Percentiles rank a stretch among this genome's conserved stretches.
Evolutionary conservation across 1,284 basidiomycete species (phyloP).

Genomic region (Sanguinoderma infundibulare): DNA sequence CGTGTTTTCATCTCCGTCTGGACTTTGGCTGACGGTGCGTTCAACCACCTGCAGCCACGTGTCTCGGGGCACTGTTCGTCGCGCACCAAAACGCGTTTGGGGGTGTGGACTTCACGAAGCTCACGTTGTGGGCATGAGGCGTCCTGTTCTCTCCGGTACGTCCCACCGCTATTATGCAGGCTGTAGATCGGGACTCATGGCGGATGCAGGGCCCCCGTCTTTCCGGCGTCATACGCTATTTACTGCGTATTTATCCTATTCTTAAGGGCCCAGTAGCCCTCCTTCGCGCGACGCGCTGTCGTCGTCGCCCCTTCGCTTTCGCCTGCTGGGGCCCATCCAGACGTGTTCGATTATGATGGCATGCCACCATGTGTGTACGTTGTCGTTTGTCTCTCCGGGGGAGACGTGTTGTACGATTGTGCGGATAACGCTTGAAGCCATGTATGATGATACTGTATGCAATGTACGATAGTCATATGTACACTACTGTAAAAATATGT

Average conservation of each 20-base stretch:
- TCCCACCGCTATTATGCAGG: not conserved
- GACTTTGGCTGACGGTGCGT: conserved; percentile 2
- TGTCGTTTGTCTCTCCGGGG: not conserved
- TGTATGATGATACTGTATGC: not conserved
- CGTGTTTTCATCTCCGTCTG: not conserved
- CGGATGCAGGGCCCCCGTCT: too few relatives aligned
- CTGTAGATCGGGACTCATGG: not conserved
- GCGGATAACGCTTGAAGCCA: not conserved
- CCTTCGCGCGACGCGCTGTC: not conserved
- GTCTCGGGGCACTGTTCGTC: conserved; percentile 52
- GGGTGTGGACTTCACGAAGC: conserved; percentile 45
- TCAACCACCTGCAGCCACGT: conserved; percentile 39
- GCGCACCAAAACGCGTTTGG: conserved; percentile 37
- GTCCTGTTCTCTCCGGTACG: not conserved
- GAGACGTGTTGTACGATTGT: not conserved
- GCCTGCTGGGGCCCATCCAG: not conserved
- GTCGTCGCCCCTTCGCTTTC: not conserved
- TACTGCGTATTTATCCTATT: conserved; percentile 2
- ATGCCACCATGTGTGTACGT: not conserved
- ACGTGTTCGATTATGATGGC: not conserved
- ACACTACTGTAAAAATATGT: not conserved
- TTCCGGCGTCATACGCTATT: not conserved
- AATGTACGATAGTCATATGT: not conserved
- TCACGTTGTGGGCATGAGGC: conserved; percentile 50
- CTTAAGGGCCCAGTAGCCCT: not conserved